A percentile compares a stretch with the other conserved stretches of the same genome.
Evolutionary conservation across 2,329 filamentous ascomycete species (phyloP).

Genomic region (Pseudogymnoascus sp.): DNA sequence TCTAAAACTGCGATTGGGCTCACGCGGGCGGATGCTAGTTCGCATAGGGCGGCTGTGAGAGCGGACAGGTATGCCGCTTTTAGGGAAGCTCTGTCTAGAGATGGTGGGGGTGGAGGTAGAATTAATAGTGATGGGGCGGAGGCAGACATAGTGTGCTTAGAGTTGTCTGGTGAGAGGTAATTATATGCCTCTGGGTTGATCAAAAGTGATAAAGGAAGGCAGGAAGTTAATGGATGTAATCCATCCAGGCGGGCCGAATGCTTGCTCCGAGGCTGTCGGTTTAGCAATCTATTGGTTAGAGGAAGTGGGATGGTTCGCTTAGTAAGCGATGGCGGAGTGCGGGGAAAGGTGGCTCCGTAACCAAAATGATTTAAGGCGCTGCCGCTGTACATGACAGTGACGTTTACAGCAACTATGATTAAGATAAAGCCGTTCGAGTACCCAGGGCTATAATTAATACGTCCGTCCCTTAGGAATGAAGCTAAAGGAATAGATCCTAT

Average conservation of each 20-base stretch:
- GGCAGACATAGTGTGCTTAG: background rate
- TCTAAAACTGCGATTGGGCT: conserved; percentile 42
- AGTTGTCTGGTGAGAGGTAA: background rate
- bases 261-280: background rate
- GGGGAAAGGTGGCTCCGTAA: background rate
- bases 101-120: conserved; percentile 52
- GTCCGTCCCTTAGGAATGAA: too few species aligned
- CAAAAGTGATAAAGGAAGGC: background rate
- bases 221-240: background rate
- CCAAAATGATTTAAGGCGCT: background rate
- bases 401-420: too few species aligned
- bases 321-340: background rate
- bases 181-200: background rate
- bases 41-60: conserved; percentile 43
- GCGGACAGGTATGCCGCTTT: conserved; percentile 49
- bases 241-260: background rate
- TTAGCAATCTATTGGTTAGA: background rate
- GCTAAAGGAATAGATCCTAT: background rate
- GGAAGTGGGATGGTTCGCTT: background rate
- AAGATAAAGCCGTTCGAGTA: too few species aligned
- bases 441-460: too few species aligned
- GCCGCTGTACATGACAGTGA: too few species aligned
- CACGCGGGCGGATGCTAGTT: conserved; percentile 32
- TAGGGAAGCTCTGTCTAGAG: conserved; percentile 42
- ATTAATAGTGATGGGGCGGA: conserved; percentile 45